Percentiles rank a stretch among this genome's conserved stretches.
Conservation (phyloP, 2,329 filamentous ascomycete species). For the Nakataea oryzae region DNA sequence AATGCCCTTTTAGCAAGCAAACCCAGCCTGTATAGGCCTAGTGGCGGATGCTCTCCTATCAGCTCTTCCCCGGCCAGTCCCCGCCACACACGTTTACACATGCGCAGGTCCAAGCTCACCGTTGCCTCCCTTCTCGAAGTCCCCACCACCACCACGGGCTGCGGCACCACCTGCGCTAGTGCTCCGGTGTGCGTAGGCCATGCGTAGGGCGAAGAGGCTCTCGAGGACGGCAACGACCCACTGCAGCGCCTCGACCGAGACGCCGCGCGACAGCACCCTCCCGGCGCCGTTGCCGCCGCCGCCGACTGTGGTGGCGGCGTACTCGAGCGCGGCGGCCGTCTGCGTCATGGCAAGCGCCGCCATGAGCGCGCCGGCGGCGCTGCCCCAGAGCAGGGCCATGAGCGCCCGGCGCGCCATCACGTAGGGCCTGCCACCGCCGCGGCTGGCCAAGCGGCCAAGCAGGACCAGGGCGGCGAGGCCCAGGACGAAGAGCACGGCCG, state of each 20-base stretch:
- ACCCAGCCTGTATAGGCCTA: no score
- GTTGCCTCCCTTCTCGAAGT: neutral
- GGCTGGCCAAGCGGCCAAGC: neutral
- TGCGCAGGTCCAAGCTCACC: neutral
- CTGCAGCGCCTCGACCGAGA: slow-evolving; percentile 2
- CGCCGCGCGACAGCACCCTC: neutral
- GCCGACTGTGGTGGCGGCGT: neutral
- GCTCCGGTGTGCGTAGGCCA: neutral
- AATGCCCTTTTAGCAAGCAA: neutral
- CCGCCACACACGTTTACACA: neutral
- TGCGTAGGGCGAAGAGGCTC: neutral
- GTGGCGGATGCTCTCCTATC: neutral
- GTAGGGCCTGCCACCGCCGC: neutral
- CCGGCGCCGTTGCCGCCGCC: no score
- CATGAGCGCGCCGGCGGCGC: neutral
- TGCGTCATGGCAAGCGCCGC: neutral
- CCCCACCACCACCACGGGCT: no score
- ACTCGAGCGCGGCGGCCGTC: slow-evolving; percentile 1
- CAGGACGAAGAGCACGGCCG: slow-evolving; percentile 5
- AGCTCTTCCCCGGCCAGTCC: neutral
- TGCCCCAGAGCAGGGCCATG: slow-evolving; percentile 1
- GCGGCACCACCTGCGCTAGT: neutral
- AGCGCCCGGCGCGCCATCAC: neutral
- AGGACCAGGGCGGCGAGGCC: slow-evolving; percentile 5
- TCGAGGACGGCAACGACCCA: neutral